Evolutionary conservation across 1,139 yeast genomes (phyloP), one percentile per base, ranked within the genome.

Genomic region (Diutina catenulata): DNA sequence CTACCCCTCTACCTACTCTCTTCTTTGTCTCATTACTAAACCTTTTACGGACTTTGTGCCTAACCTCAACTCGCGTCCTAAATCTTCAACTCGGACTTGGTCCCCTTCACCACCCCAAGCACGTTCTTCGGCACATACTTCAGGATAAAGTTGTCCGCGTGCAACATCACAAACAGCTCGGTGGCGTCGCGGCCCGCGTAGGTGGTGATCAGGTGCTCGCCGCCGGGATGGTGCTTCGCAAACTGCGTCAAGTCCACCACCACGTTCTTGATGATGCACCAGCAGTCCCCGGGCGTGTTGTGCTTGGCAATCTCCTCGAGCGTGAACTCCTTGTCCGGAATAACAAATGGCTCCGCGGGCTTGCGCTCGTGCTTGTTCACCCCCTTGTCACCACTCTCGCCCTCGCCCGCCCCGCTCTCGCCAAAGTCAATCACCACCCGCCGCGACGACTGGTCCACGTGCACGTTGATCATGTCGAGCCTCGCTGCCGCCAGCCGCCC

Each of bases 151-250:
- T 61, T 62, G 45, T 74, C 80, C 40, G 71, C 76, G 48, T 73
- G 76, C 39, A 70, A 54, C 70, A 68, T 66, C 35, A 74, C 82
- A 53, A 86, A 88, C 43, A 84, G 74, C 47, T 80, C 81, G 3
- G 95, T 81, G 3, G 94, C 96, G 52, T 91, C 97, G 50, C 77
- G 78, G 13, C 97, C 97, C 3, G 94, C 96, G 51, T 78, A 82
- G 45, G 72, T 73, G 33, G 79, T 54, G 33, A 91, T 76, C 22
- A 88, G 76, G 22, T 68, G 67, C 43, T 70, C 71, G 2, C 97
- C 98, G 43, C 97, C 98, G 1, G 97, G 97, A 56, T 91, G 98
- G 36, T 75, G 67, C 19, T 74, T 64, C 41, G 83, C 64, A 52
- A 91, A 91, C 26, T 75, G 73, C 0, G 96, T 81, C 46, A 88